Base-by-base conservation (phyloP, 306 rosid species). In the Macrotyloma uniflorum region DNA sequence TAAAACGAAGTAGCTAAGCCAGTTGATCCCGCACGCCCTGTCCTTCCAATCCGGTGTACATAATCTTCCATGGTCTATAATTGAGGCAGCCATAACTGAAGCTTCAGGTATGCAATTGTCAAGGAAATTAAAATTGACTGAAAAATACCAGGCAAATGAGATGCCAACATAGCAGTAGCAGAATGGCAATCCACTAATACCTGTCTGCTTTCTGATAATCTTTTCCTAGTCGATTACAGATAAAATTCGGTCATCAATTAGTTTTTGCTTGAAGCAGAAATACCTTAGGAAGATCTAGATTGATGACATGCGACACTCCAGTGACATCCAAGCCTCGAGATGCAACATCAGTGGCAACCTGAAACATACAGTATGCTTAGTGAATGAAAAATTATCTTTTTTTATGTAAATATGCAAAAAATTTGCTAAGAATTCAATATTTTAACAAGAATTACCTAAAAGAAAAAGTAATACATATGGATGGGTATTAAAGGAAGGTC, bases 221-320 rank as follows among this genome's bases (percentile, higher is more conserved):
- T 36, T 70, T 55, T 67, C 46, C 57, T 67, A 24, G 36, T 70
- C 35, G 76, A 61, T 64, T 83, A 74, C 61, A 75, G 64, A 63
- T 64, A 55, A 70, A 70, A 76, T 28, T 57, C 74, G 49, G 28
- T 67, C 53, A 76, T 68, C 63, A 66, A 74, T 68, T 43, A 53
- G 72, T 61, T 59, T 53, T 54, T 38, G 50, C 20, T 58, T 33
- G 35, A 54, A 57, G 75, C 67, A 55, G 36, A 74, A 70, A 50
- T 92, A 92, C 97, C 97, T 92, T 92, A 14, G 97, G 97, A 83
- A 92, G 97, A 86, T 92, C 97, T 77, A 92, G 88, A 84, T 92
- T 92, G 75, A 92, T 86, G 80, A 92, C 96, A 80, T 90, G 96
- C 11, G 97, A 85, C 75, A 92, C 96, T 86, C 97, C 97, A 23